Base-by-base conservation (phyloP, 2,329 filamentous ascomycete genomes). In the Phyllosticta paracitricarpa region DNA sequence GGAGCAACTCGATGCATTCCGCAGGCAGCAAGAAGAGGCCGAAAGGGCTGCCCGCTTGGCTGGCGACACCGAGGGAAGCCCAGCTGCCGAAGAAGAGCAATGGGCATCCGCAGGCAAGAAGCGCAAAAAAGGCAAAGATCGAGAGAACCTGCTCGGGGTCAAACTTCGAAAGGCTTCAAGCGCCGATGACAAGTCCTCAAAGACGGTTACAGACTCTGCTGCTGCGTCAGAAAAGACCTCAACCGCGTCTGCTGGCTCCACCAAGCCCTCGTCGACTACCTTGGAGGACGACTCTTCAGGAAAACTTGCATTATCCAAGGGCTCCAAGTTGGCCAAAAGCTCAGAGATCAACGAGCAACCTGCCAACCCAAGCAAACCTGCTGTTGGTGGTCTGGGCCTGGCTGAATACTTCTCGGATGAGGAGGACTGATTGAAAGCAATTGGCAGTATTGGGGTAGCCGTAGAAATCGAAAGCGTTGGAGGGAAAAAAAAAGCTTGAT, bases 1-100 rank as follows among this genome's bases (percentile, higher is more conserved):
- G 4, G 82, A 84, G 64, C 81, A 83, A 67, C 72, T 87, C 10
- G 82, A 84, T 51, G 67, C 76, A 1, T 87, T 87, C 65, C 79
- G 83, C 30, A 78, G 77, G 63, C 81, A 83, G 66, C 82, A 82
- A 63, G 82, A 85, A 64, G 80, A 84, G 64, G 81, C 79, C 0
- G 83, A 86, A 69, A 79, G 79, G 65, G 77, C 74, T 33, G 72
- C 64, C 4, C 67, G 77, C 1, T 70, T 77, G 9, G 61, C 75
- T 9, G 76, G 77, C 54, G 71, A 73, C 24, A 70, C 68, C n/a
- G 68, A 71, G 4, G 71, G 71, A 25, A 63, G 55, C 17, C 59
- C 59, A 10, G 62, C 58, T 2, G 71, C 73, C 22, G 77, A 78
- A 59, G 72, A 72, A 62, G 74, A 76, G 56, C 73, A 79, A 58